phyloP scores from a whole-genome alignment of 2,329 filamentous ascomycete species.

The Verruconis gallopava region DNA sequence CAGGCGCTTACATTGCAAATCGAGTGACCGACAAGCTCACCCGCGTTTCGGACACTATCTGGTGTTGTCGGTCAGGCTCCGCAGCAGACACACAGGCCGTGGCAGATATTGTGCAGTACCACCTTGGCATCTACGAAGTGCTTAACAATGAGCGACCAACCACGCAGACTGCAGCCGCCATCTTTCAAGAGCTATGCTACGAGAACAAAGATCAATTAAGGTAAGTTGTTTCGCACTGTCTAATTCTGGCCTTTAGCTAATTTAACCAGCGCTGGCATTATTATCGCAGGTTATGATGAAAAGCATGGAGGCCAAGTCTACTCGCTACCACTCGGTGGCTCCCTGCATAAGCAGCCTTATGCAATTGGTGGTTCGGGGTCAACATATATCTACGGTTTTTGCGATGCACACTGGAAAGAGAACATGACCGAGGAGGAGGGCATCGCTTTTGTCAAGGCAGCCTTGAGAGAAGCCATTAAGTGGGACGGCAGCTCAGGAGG shows the following conservation, averaged over 20 bases:
- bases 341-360: conserved; percentile 93
- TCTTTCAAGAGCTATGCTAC: conserved; percentile 98
- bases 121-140: conserved; percentile 85
- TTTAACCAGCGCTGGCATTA: conserved; percentile 67
- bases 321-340: conserved; percentile 90
- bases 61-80: conserved; percentile 97
- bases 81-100: conserved; percentile 97
- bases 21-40: conserved; percentile 99
- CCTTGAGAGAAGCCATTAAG: conserved; percentile 89
- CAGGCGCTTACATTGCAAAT: conserved; percentile 96
- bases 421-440: conserved; percentile 88
- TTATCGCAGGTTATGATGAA: conserved; percentile 96
- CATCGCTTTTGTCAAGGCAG: conserved; percentile 82
- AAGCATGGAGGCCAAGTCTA: conserved; percentile 95
- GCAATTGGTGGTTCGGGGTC: conserved; percentile 93
- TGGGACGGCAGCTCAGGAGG: conserved; percentile 98
- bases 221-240: conserved; percentile 37
- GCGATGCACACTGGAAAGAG: conserved; percentile 90
- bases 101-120: conserved; percentile 94
- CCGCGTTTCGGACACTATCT: conserved; percentile 96
- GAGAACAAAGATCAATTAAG: conserved; percentile 88
- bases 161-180: conserved; percentile 84
- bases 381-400: conserved; percentile 99
- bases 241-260: conserved; percentile 14
- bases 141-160: conserved; percentile 81